These are phyloP conservation scores for Agaricus sinodeliciosus DNA, from an alignment of 768 basidiomycete species.

Conservation along the genomic window DNA sequence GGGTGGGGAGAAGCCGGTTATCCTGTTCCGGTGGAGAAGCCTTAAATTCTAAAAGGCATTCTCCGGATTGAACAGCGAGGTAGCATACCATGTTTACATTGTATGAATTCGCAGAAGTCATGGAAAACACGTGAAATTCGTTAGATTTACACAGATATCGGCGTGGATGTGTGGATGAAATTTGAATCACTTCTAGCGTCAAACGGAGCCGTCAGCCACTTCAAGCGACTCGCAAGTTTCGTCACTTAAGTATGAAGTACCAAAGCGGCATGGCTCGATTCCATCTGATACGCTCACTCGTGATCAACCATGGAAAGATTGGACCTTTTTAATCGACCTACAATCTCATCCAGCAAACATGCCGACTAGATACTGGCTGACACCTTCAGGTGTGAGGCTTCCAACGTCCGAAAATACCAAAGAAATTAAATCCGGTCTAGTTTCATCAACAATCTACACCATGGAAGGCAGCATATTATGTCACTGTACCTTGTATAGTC, in stretches of 20 bases:
- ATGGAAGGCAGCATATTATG: neutral
- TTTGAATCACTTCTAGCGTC: slow-evolving; percentile 6
- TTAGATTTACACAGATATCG: neutral
- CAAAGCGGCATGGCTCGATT: neutral
- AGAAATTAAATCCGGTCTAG: slow-evolving; percentile 86
- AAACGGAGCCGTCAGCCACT: neutral
- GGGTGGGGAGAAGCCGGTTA: neutral
- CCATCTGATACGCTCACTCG: neutral
- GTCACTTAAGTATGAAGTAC: slow-evolving; percentile 2
- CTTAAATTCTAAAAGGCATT: neutral
- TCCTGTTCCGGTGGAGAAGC: neutral
- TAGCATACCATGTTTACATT: neutral
- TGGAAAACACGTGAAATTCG: slow-evolving; percentile 10
- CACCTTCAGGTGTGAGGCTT: slow-evolving; percentile 85
- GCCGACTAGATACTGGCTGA: slow-evolving; percentile 92
- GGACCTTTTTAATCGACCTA: neutral
- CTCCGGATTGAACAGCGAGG: neutral
- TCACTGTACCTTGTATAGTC: slow-evolving; percentile 79
- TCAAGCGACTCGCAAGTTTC: no score
- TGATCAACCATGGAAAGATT: neutral
- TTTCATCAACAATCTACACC: slow-evolving; percentile 12
- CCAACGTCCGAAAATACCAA: slow-evolving; percentile 94
- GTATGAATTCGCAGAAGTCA: slow-evolving; percentile 1
- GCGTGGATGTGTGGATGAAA: neutral
- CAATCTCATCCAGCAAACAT: slow-evolving; percentile 71